These are phyloP conservation scores for Fusarium odoratissimum DNA, from an alignment of 2,329 filamentous ascomycete genomes.

Conservation along the genomic window DNA sequence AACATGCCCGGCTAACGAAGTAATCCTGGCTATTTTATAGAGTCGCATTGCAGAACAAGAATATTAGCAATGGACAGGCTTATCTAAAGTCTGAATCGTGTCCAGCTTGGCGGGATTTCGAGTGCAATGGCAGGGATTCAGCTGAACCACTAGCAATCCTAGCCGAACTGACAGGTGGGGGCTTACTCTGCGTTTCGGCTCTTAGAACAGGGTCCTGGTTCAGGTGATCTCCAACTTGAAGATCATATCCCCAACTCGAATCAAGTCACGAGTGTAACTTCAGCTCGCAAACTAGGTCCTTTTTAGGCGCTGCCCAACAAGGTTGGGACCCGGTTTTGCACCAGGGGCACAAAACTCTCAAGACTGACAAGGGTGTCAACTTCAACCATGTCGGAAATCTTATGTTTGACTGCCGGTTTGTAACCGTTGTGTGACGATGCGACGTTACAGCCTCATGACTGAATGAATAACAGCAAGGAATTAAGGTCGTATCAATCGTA, in stretches of 20 bases:
- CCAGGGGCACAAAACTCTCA: constrained; percentile 6
- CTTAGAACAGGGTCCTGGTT: constrained; percentile 13
- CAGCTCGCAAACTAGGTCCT: constrained; percentile 29
- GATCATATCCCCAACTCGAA: constrained; percentile 11
- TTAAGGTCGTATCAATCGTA: not conserved
- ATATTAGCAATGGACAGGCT: constrained; percentile 2
- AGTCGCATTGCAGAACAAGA: constrained; percentile 2
- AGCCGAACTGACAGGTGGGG: constrained; percentile 41
- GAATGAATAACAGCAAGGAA: not conserved
- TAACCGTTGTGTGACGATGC: not conserved
- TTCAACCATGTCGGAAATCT: constrained; percentile 14
- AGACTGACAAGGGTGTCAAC: constrained; percentile 3
- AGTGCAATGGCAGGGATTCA: constrained; percentile 24
- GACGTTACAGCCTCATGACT: constrained; percentile 7
- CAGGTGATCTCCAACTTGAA: constrained; percentile 25
- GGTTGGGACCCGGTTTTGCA: not conserved
- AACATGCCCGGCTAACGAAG: constrained; percentile 2
- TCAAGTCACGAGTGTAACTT: constrained; percentile 7
- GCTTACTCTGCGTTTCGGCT: constrained; percentile 21
- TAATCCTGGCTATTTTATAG: constrained; percentile 2
- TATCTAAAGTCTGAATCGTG: constrained; percentile 14
- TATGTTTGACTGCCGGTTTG: constrained; percentile 19
- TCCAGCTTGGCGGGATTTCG: constrained; percentile 7
- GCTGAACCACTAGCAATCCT: constrained; percentile 34
- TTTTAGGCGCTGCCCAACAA: constrained; percentile 12